phyloP scores from a whole-genome alignment of 768 basidiomycete species.

The Dentipellis sp. region DNA sequence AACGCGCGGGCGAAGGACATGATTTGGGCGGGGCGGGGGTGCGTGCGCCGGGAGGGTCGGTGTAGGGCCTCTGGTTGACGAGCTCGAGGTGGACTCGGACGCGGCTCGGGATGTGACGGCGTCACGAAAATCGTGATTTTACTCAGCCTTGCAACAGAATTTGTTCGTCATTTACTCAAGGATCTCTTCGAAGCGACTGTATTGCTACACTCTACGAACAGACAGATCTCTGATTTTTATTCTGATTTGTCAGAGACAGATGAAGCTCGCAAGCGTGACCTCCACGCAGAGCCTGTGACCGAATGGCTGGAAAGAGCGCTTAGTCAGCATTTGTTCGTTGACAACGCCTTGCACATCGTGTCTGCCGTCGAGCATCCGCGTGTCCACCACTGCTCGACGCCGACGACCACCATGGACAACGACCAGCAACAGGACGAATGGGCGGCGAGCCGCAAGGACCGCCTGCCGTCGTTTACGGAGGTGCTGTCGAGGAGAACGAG shows the following conservation, averaged over 20 bases:
- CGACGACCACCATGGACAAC: constrained; percentile 20
- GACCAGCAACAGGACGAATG: constrained; percentile 58
- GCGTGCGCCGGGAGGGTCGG: too few relatives aligned
- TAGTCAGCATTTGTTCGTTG: not conserved
- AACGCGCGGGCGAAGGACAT: constrained; percentile 59
- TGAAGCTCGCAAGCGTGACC: too few relatives aligned
- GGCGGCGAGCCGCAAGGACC: constrained; percentile 59
- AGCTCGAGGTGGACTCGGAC: too few relatives aligned
- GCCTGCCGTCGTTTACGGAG: constrained; percentile 83
- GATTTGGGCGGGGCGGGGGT: not conserved
- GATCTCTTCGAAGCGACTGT: too few relatives aligned
- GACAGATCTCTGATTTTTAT: too few relatives aligned
- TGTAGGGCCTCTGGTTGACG: too few relatives aligned
- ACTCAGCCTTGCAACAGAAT: too few relatives aligned
- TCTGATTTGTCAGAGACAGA: too few relatives aligned
- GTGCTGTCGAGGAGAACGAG: constrained; percentile 85
- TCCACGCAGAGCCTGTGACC: not conserved
- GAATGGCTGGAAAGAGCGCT: not conserved
- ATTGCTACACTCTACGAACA: too few relatives aligned
- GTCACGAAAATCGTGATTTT: too few relatives aligned
- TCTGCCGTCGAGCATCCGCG: not conserved
- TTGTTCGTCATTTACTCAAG: too few relatives aligned
- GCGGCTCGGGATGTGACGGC: too few relatives aligned
- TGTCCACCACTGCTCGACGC: not conserved
- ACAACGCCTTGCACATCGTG: not conserved